phyloP scores from a whole-genome alignment of 805 yeast genomes.

The Wickerhamia fluorescens region DNA sequence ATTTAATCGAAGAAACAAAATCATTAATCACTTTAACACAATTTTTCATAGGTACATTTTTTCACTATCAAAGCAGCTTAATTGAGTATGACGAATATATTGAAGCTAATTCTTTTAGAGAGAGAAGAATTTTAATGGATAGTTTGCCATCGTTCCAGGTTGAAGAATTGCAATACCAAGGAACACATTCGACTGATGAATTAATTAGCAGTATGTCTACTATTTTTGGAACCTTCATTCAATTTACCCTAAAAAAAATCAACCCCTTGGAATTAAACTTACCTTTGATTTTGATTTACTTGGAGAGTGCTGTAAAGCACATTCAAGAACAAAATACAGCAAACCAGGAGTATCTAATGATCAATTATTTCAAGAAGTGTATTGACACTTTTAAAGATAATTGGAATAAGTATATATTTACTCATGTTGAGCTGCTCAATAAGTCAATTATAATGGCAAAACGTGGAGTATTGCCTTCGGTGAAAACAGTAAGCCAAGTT shows the following conservation, averaged over 20 bases:
- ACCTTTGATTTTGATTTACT: constrained; percentile 24
- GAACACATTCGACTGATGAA: constrained; percentile 36
- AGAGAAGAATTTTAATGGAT: constrained; percentile 23
- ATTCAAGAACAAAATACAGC: constrained; percentile 31
- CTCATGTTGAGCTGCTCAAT: constrained; percentile 39
- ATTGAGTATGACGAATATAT: constrained; percentile 25
- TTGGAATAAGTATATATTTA: constrained; percentile 56
- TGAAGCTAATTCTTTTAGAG: constrained; percentile 17
- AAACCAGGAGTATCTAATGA: constrained; percentile 56
- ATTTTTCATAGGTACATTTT: constrained; percentile 32
- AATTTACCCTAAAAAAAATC: constrained; percentile 27
- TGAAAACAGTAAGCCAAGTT: constrained; percentile 27
- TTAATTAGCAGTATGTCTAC: constrained; percentile 38
- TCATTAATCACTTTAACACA: constrained; percentile 32
- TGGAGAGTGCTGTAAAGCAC: constrained; percentile 23
- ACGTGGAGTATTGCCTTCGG: constrained; percentile 27
- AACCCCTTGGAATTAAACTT: constrained; percentile 29
- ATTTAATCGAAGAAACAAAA: constrained; percentile 28
- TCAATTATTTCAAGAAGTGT: constrained; percentile 43
- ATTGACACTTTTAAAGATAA: constrained; percentile 42
- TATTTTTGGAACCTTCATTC: constrained; percentile 39
- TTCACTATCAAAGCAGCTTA: constrained; percentile 31
- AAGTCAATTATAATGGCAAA: constrained; percentile 30
- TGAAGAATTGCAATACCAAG: constrained; percentile 32
- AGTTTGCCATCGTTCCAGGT: constrained; percentile 16